These are phyloP conservation scores for Blastobotrys robertii DNA, from an alignment of 805 yeast genomes.

Conservation along the genomic window DNA sequence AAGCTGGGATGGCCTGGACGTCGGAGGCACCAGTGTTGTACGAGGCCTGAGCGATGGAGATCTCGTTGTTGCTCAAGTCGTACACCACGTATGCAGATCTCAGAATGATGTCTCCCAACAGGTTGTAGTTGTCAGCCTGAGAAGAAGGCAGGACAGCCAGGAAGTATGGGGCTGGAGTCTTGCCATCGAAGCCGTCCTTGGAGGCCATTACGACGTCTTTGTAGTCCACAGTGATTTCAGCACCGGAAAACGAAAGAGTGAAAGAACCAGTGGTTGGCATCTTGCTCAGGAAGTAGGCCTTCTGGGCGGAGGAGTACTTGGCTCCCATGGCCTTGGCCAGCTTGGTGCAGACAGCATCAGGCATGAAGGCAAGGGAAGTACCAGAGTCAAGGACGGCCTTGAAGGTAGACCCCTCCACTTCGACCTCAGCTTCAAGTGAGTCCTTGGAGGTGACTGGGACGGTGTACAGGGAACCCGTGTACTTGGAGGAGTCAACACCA, in stretches of 20 bases:
- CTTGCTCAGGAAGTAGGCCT: constrained; percentile 5
- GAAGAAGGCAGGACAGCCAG: constrained; percentile 3
- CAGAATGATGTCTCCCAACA: constrained; percentile 47
- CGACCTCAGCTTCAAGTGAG: constrained; percentile 11
- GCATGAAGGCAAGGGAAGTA: constrained; percentile 42
- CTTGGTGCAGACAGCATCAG: constrained; percentile 17
- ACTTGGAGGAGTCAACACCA: constrained; percentile 30
- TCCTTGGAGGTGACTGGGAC: constrained; percentile 31
- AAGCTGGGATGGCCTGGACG: neutral
- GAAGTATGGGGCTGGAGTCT: constrained; percentile 9
- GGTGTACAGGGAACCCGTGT: constrained; percentile 11
- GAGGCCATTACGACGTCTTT: constrained; percentile 14
- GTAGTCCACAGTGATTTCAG: constrained; percentile 19
- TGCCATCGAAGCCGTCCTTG: constrained; percentile 7
- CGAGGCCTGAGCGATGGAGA: constrained; percentile 45
- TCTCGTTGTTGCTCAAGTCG: constrained; percentile 45
- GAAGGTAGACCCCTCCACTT: constrained; percentile 22
- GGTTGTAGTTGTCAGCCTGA: constrained; percentile 1
- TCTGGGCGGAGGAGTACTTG: neutral
- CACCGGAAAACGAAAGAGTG: constrained; percentile 18
- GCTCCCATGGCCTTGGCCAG: constrained; percentile 2
- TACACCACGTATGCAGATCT: constrained; percentile 54
- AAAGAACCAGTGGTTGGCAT: constrained; percentile 6
- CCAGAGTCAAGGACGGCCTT: constrained; percentile 49
- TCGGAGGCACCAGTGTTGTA: constrained; percentile 6